These are phyloP conservation scores for Ogataea trehalophila DNA, from an alignment of 805 yeast species.

Conservation along the genomic window DNA sequence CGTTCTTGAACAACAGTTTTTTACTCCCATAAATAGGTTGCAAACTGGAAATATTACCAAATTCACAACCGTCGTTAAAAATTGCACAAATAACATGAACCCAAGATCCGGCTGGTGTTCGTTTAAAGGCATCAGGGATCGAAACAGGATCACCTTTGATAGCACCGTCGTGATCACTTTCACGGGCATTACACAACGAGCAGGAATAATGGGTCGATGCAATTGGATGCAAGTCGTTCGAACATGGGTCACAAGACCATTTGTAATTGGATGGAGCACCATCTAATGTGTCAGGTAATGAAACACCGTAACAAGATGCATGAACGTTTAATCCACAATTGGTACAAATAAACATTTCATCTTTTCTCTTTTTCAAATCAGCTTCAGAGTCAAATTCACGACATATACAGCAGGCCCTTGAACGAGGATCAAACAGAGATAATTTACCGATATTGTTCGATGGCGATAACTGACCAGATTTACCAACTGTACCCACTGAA, in stretches of 20 bases:
- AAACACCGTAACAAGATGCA: conserved; percentile 60
- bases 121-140: conserved; percentile 61
- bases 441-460: conserved; percentile 3
- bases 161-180: conserved; percentile 41
- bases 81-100: conserved; percentile 71
- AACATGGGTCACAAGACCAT: conserved; percentile 82
- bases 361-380: conserved; percentile 22
- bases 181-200: conserved; percentile 56
- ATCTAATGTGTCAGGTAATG: conserved; percentile 6
- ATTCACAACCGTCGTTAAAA: conserved; percentile 41
- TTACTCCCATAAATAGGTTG: conserved; percentile 45
- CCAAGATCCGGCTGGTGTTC: conserved; percentile 70
- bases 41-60: conserved; percentile 36
- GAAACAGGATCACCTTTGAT: conserved; percentile 37
- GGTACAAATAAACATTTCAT: conserved; percentile 49
- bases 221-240: conserved; percentile 61
- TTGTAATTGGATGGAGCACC: conserved; percentile 28
- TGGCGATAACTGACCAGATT: not conserved
- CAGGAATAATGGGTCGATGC: conserved; percentile 57
- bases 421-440: conserved; percentile 22
- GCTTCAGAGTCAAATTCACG: conserved; percentile 24
- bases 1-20: conserved; percentile 28
- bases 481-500: not conserved
- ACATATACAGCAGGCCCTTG: conserved; percentile 56
- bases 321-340: conserved; percentile 72